phyloP scores from a whole-genome alignment of 2,329 filamentous ascomycete species.

The Dothidotthia symphoricarpi region DNA sequence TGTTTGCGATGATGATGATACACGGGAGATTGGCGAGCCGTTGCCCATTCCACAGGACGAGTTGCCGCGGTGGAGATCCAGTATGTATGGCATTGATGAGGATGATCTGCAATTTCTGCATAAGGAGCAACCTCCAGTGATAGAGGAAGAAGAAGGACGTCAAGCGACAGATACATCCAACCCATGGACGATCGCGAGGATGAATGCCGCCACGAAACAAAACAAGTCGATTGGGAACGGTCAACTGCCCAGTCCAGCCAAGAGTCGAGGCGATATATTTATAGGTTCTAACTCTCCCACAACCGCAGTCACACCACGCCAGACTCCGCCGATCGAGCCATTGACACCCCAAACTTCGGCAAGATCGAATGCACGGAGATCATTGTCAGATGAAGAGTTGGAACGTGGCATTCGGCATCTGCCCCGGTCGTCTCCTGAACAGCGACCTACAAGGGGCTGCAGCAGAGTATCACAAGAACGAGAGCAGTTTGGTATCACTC shows the following conservation, averaged over 20 bases:
- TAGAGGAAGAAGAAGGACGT: slow-evolving; percentile 29
- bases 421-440: background rate
- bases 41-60: background rate
- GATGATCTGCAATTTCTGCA: slow-evolving; percentile 33
- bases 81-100: slow-evolving; percentile 42
- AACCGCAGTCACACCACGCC: slow-evolving; percentile 1
- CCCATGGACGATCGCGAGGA: slow-evolving; percentile 52
- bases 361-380: slow-evolving; percentile 1
- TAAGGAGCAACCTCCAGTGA: slow-evolving; percentile 10
- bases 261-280: slow-evolving; percentile 8
- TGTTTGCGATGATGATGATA: slow-evolving; percentile 1
- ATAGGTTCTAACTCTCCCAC: slow-evolving; percentile 10
- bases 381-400: slow-evolving; percentile 6
- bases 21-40: background rate
- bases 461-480: background rate
- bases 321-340: slow-evolving; percentile 3
- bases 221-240: slow-evolving; percentile 9
- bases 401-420: slow-evolving; percentile 11
- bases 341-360: slow-evolving; percentile 20
- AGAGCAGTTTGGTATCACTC: background rate
- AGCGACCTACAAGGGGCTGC: too few relatives aligned
- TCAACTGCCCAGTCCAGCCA: slow-evolving; percentile 29
- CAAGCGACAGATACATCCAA: slow-evolving; percentile 43
- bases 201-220: slow-evolving; percentile 40
- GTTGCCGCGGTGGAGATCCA: slow-evolving; percentile 33